phyloP scores from a whole-genome alignment of 495 filamentous ascomycete genomes.

The Neurospora africana region DNA sequence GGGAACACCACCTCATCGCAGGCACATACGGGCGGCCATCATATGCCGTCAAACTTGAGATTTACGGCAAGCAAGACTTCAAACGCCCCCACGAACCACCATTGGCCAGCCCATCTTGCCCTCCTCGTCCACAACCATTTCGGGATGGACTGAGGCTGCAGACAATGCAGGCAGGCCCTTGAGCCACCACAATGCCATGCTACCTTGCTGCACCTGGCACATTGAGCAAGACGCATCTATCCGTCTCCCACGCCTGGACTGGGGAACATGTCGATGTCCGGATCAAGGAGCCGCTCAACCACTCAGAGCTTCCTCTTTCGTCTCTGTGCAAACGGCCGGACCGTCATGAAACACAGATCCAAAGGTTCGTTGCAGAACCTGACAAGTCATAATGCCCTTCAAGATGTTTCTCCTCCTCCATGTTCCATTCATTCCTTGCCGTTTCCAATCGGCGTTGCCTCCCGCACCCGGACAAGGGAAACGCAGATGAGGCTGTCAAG shows the following conservation, averaged over 20 bases:
- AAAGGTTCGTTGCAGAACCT: conserved; percentile 10
- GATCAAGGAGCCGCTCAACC: conserved; percentile 8
- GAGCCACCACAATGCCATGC: not conserved
- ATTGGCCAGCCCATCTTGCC: conserved; percentile 12
- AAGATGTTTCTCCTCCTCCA: conserved; percentile 1
- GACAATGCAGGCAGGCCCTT: not conserved
- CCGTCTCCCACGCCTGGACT: not conserved
- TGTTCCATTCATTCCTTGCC: not conserved
- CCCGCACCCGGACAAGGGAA: not conserved
- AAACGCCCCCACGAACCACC: conserved; percentile 13
- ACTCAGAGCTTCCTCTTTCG: not conserved
- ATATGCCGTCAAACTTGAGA: conserved; percentile 19
- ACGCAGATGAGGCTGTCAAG: conserved; percentile 5
- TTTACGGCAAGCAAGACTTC: conserved; percentile 16
- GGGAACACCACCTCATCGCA: conserved; percentile 9
- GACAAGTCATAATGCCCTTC: conserved; percentile 10
- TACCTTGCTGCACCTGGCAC: not conserved
- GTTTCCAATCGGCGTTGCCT: not conserved
- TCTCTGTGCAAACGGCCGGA: conserved; percentile 16
- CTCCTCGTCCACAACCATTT: not conserved
- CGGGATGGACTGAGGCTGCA: not conserved
- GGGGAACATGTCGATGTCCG: conserved; percentile 17
- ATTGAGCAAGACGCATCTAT: not conserved
- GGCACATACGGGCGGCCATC: conserved; percentile 5
- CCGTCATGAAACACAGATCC: conserved; percentile 13